Evolutionary conservation across 441 rosid genomes (phyloP).

Genomic region (Breynia disticha): DNA sequence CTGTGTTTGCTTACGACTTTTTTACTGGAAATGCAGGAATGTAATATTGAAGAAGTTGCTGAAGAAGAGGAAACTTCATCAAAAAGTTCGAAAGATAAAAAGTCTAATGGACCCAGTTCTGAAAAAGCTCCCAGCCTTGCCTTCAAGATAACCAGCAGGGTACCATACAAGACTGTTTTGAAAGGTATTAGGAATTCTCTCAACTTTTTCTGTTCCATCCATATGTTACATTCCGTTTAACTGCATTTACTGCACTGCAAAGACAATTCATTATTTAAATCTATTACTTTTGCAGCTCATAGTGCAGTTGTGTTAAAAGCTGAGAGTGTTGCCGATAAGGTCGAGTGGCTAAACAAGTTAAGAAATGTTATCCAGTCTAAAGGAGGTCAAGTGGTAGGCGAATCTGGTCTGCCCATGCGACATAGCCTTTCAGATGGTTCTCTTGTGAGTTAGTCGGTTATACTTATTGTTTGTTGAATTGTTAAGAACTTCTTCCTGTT

Average conservation of each 20-base stretch:
- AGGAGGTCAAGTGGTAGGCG: constrained; percentile 61
- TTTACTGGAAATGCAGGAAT: constrained; percentile 53
- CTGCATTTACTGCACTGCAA: not conserved
- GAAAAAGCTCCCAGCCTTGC: constrained; percentile 59
- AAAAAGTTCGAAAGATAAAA: constrained; percentile 87
- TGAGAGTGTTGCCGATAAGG: constrained; percentile 74
- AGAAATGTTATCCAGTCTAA: constrained; percentile 54
- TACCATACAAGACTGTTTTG: constrained; percentile 87
- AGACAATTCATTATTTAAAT: constrained; percentile 6
- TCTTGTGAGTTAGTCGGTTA: constrained; percentile 54
- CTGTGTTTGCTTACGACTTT: constrained; percentile 7
- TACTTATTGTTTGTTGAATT: not conserved
- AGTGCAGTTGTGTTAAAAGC: constrained; percentile 79
- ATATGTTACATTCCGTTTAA: not conserved
- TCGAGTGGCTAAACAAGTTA: constrained; percentile 79
- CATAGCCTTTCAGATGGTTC: constrained; percentile 99
- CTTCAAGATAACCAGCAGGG: constrained; percentile 79
- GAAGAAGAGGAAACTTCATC: constrained; percentile 68
- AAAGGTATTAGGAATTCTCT: constrained; percentile 44
- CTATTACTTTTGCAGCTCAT: constrained; percentile 56
- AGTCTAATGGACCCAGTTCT: constrained; percentile 68
- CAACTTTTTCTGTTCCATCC: not conserved
- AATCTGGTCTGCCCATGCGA: constrained; percentile 48
- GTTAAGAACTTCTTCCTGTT: too few species aligned
- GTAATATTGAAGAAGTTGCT: constrained; percentile 64